Evolutionary conservation across 2,329 filamentous ascomycete species (phyloP).

Genomic region (Tolypocladium album): DNA sequence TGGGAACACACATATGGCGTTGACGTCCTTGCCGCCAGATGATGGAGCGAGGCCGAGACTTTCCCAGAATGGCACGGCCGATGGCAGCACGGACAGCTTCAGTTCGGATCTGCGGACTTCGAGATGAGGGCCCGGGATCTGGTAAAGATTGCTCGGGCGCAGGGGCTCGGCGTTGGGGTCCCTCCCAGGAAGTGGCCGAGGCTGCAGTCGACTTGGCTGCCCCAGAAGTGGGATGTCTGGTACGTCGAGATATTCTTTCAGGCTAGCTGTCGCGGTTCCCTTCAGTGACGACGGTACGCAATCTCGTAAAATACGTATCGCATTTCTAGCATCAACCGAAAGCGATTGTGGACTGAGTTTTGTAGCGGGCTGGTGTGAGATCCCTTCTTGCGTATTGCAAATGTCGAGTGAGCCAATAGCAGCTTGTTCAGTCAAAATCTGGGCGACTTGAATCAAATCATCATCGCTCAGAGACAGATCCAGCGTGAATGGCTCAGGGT

Average conservation of each 20-base stretch:
- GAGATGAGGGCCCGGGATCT: conserved; percentile 58
- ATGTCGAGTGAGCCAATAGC: conserved; percentile 38
- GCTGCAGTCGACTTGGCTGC: conserved; percentile 40
- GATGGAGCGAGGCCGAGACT: conserved; percentile 64
- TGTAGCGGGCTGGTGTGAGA: conserved; percentile 11
- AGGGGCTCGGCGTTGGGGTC: conserved; percentile 32
- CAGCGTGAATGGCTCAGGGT: conserved; percentile 42
- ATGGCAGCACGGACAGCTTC: conserved; percentile 61
- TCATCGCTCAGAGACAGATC: conserved; percentile 40
- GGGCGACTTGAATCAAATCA: conserved; percentile 55
- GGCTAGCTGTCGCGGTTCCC: conserved; percentile 22
- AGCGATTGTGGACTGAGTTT: conserved; percentile 30
- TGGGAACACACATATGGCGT: conserved; percentile 61
- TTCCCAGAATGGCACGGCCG: conserved; percentile 73
- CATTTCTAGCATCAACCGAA: conserved; percentile 31
- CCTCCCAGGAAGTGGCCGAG: conserved; percentile 31
- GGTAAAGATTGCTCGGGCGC: conserved; percentile 44
- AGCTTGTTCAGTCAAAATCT: conserved; percentile 62
- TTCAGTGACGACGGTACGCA: conserved; percentile 34
- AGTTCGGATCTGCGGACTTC: conserved; percentile 61
- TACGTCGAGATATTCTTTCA: conserved; percentile 43
- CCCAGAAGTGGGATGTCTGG: conserved; percentile 44
- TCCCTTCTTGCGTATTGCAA: conserved; percentile 11
- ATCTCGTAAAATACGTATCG: conserved; percentile 35
- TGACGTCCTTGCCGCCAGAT: conserved; percentile 60